Evolutionary conservation across 306 rosid genomes (phyloP), one percentile per base, ranked within the genome.

Genomic region (Glycine soja): DNA sequence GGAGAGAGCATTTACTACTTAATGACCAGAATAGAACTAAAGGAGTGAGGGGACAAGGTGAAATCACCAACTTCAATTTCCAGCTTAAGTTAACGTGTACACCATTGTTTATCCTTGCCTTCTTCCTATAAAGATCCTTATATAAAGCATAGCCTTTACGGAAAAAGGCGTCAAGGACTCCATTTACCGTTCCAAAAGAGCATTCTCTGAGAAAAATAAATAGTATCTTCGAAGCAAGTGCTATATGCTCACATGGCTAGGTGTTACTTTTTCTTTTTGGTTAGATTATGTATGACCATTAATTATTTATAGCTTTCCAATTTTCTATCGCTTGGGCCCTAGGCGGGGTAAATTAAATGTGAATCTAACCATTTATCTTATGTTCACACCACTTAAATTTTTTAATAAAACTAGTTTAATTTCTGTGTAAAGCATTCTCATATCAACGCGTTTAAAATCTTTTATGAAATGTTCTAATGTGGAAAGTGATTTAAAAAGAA

Each of bases 31-130:
- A 15, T 5, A 15, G 30, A 54, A 54, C 61, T 54, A 15, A 54
- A n/a, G 10, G 61, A 8, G 10, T n/a, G 10, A 54, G 61, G 61
- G 10, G 61, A 54, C 24, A 54, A 5, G 61, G 9, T 54, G 61
- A 54, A 54, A 15, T 54, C 61, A 54, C 24, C 61, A 54, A 54
- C 24, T 54, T 54, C 61, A n/a, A n/a, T 54, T 54, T 54, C 61
- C 61, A 54, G 24, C 61, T 54, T 5, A n/a, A 54, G 4, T 54
- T 54, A 54, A 54, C 30, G 61, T 54, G 61, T 54, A 15, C 61
- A 54, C 61, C 61, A 6, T 13, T 53, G 18, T 53, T 53, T 51
- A 51, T 14, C 9, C 57, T 14, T 51, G 30, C 30, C 30, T 24
- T 24, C 30, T 24, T 24, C 30, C 30, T 24, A 24, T 34, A 3